phyloP scores from a whole-genome alignment of 257 asterid genomes.

The Asclepias syriaca region DNA sequence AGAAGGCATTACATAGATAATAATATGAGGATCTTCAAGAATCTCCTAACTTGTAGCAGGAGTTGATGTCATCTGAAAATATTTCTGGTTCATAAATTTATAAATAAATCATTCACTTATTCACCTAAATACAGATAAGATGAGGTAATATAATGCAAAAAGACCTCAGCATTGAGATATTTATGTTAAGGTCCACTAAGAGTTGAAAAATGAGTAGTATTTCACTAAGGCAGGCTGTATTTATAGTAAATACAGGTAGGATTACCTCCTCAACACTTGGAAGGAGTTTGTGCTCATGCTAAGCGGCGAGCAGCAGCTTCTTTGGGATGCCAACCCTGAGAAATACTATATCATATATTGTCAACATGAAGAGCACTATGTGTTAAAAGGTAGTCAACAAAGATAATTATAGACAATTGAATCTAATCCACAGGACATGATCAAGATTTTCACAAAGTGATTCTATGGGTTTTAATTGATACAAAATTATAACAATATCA shows the following conservation, averaged over 20 bases:
- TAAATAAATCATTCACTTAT: not conserved
- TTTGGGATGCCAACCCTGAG: not conserved
- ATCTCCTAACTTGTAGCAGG: no score
- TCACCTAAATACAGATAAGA: not conserved
- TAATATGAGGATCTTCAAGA: not conserved
- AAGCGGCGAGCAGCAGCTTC: not conserved
- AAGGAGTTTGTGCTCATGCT: not conserved
- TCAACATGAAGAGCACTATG: not conserved
- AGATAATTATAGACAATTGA: not conserved
- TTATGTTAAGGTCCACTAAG: not conserved
- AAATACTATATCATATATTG: not conserved
- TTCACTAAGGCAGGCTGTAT: not conserved
- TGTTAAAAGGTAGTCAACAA: not conserved
- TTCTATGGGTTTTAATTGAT: not conserved
- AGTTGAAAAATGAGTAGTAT: not conserved
- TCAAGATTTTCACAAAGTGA: not conserved
- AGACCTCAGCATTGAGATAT: not conserved
- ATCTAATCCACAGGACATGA: not conserved
- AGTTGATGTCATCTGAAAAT: no score
- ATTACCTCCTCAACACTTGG: conserved; percentile 2
- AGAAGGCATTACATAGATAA: not conserved
- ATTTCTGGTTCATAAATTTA: not conserved
- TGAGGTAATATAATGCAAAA: not conserved
- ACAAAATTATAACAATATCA: not conserved
- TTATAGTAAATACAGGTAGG: not conserved